These are phyloP conservation scores for Ustilago vetiveriae DNA, from an alignment of 1,284 basidiomycete species.

Conservation along the genomic window DNA sequence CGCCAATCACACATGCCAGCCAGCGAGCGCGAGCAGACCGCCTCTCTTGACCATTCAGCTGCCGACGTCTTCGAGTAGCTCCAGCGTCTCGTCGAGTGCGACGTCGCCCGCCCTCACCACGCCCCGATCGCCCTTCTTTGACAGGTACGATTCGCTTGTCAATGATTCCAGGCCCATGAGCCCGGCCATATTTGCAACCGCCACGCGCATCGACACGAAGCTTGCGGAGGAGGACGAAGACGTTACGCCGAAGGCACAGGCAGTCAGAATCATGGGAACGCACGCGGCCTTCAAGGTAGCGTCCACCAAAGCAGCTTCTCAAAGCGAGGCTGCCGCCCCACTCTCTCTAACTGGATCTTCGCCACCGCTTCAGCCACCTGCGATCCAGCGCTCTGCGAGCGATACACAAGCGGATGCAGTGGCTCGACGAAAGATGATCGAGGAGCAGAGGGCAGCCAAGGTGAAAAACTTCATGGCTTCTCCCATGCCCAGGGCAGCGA, in stretches of 20 bases:
- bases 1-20: slow-evolving; percentile 41
- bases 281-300: slow-evolving; percentile 25
- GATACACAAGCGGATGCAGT: slow-evolving; percentile 18
- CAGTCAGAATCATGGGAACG: slow-evolving; percentile 23
- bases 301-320: slow-evolving; percentile 8
- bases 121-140: slow-evolving; percentile 49
- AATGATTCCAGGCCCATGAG: slow-evolving; percentile 24
- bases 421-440: slow-evolving; percentile 48
- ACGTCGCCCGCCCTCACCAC: slow-evolving; percentile 16
- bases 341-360: neutral
- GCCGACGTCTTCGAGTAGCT: slow-evolving; percentile 15
- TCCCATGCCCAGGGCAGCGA: slow-evolving; percentile 29
- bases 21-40: slow-evolving; percentile 7
- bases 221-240: slow-evolving; percentile 4
- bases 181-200: slow-evolving; percentile 19
- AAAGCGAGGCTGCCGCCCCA: neutral
- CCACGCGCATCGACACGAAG: neutral
- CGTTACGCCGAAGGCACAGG: slow-evolving; percentile 37
- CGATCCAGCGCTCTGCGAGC: slow-evolving; percentile 27
- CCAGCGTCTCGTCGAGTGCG: slow-evolving; percentile 11
- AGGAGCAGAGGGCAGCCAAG: slow-evolving; percentile 51
- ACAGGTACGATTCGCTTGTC: slow-evolving; percentile 37
- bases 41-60: slow-evolving; percentile 36
- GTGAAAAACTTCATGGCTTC: slow-evolving; percentile 26
- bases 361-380: slow-evolving; percentile 6